These are phyloP conservation scores for Pseudogymnoascus sp. DNA, from an alignment of 2,329 filamentous ascomycete species.

Conservation along the genomic window DNA sequence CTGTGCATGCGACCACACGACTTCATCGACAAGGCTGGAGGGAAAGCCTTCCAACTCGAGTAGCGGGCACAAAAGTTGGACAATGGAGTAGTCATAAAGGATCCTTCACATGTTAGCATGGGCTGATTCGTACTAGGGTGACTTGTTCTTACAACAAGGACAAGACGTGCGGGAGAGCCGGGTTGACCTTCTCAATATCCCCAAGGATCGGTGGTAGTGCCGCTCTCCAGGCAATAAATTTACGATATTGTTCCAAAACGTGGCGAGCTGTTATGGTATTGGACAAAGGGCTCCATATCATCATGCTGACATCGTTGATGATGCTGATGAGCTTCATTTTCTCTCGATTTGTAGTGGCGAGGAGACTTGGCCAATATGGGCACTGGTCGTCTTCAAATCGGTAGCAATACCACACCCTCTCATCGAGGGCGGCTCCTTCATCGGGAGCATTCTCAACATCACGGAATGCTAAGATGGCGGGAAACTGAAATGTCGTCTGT, in stretches of 20 bases:
- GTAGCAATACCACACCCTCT: conserved; percentile 23
- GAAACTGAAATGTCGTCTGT: conserved; percentile 25
- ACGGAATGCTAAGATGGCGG: conserved; percentile 13
- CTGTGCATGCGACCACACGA: conserved; percentile 26
- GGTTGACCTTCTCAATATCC: conserved; percentile 18
- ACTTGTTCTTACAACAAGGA: conserved; percentile 25
- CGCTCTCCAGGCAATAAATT: conserved; percentile 23
- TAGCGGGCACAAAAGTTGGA: conserved; percentile 27
- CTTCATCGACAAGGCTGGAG: conserved; percentile 19
- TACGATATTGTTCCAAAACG: conserved; percentile 24
- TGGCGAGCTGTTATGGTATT: conserved; percentile 17
- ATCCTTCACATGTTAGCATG: conserved; percentile 23
- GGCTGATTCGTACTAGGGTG: neutral
- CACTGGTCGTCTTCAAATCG: conserved; percentile 17
- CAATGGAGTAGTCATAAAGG: conserved; percentile 23
- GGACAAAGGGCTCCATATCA: conserved; percentile 21
- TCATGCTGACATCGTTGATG: conserved; percentile 21
- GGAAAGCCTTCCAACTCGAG: conserved; percentile 24
- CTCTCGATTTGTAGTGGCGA: conserved; percentile 25
- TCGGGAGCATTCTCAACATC: conserved; percentile 15
- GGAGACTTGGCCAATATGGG: conserved; percentile 19
- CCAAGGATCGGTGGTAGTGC: conserved; percentile 22
- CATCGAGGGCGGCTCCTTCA: conserved; percentile 16
- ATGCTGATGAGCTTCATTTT: conserved; percentile 25
- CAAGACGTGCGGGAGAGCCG: conserved; percentile 26